Evolutionary conservation across 306 rosid genomes (phyloP).

Genomic region (Sphenostylis stenocarpa): DNA sequence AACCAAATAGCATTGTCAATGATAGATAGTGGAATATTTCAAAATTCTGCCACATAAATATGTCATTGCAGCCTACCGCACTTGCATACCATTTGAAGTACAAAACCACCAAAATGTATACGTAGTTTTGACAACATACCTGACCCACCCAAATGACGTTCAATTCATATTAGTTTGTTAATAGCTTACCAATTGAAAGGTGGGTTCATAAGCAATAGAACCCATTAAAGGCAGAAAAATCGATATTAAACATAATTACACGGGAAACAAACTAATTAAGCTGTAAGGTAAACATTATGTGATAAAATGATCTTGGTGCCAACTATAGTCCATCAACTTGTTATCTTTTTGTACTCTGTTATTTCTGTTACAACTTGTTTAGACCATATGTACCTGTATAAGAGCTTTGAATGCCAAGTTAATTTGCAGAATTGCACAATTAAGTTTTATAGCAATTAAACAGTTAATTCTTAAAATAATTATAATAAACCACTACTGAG

Average conservation of each 20-base stretch:
- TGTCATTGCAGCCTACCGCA: too few relatives aligned
- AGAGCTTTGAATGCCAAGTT: constrained; percentile 48
- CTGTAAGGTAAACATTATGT: constrained; percentile 18
- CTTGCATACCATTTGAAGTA: background rate
- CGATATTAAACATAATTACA: constrained; percentile 22
- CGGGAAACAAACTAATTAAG: constrained; percentile 1
- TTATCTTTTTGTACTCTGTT: constrained; percentile 42
- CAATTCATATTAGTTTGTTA: constrained; percentile 27
- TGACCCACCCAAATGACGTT: constrained; percentile 25
- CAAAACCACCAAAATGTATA: background rate
- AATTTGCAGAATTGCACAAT: constrained; percentile 44
- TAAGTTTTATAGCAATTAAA: constrained; percentile 37
- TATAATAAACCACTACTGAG: constrained; percentile 31
- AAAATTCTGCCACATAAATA: too few relatives aligned
- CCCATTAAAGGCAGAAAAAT: constrained; percentile 8
- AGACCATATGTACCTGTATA: constrained; percentile 59
- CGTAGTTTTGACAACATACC: constrained; percentile 30
- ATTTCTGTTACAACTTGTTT: constrained; percentile 43
- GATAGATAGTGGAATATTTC: too few relatives aligned
- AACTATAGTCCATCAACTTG: constrained; percentile 21
- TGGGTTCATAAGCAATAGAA: constrained; percentile 33
- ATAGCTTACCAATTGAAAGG: constrained; percentile 37
- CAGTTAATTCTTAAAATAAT: constrained; percentile 38
- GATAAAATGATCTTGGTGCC: constrained; percentile 21
- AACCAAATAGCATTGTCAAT: background rate